Conservation (phyloP, 1,284 basidiomycete genomes). For the Thecaphora frezii region DNA sequence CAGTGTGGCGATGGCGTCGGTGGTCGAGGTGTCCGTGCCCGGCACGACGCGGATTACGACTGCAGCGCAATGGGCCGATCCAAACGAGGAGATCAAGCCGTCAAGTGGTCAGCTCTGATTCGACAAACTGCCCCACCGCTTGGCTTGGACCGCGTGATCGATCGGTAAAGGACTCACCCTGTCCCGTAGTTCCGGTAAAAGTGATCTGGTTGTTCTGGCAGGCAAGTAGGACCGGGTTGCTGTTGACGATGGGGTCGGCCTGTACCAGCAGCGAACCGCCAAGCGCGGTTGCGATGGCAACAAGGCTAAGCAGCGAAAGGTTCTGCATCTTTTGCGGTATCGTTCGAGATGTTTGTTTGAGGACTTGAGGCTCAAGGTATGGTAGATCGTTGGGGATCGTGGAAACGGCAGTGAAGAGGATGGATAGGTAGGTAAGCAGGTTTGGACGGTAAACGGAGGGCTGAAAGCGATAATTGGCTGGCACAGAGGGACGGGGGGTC, state of each 20-base stretch:
- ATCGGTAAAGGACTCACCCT: not conserved
- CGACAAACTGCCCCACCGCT: too few relatives aligned
- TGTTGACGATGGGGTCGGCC: constrained; percentile 28
- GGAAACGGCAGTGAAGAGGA: too few relatives aligned
- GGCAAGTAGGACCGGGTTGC: constrained; percentile 10
- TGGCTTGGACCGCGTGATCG: too few relatives aligned
- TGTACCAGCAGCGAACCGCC: constrained; percentile 14
- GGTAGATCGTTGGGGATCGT: too few relatives aligned
- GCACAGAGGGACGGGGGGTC: too few relatives aligned
- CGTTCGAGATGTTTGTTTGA: too few relatives aligned
- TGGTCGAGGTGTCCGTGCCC: not conserved
- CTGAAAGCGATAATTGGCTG: too few relatives aligned
- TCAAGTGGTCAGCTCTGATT: not conserved
- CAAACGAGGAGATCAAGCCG: not conserved
- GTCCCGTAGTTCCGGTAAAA: not conserved
- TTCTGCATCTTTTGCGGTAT: too few relatives aligned
- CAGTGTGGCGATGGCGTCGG: not conserved
- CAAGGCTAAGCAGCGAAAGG: constrained; percentile 1
- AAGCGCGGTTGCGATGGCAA: constrained; percentile 16
- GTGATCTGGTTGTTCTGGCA: not conserved
- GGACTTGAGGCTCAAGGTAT: too few relatives aligned
- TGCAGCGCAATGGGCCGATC: not conserved
- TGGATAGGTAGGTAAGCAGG: too few relatives aligned
- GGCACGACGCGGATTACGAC: not conserved
- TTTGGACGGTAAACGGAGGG: too few relatives aligned